Base-by-base conservation (phyloP, 345 rosid genomes). In the Bruguiera sexangula region DNA sequence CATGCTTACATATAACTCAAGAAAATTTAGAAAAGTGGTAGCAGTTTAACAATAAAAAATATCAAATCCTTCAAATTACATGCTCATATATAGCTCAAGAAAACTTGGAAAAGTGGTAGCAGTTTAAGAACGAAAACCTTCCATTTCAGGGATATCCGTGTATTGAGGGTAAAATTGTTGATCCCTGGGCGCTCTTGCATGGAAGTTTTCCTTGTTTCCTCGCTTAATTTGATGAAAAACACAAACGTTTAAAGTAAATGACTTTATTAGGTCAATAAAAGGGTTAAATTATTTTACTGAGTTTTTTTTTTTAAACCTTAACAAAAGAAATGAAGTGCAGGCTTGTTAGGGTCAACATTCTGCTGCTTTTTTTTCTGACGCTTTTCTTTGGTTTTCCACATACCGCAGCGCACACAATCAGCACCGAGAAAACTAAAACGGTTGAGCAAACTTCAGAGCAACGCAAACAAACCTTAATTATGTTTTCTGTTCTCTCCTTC, bases 401-500 rank as follows among this genome's bases (percentile, higher is more conserved):
- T 37, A 6, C 26, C 62, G 51, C 5, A 10, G 30, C 5, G 10
- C 0, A 20, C 15, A 53, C 48, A 36, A 69, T 69, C 46, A 70
- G 61, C 69, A 30, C 56, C 22, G 60, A 16, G 53, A 60, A 13
- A 18, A 30, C 27, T 18, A 31, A 4, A 26, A 37, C 13, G 46
- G 46, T 37, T 37, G 11, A 53, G 27, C 58, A n/a, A n/a, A 20
- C 1, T 43, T 22, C 26, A 55, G 11, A 26, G 5, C 26, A 30
- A 51, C 1, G 2, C 15, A 18, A 2, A 58, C 18, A 2, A 22
- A 87, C 92, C 92, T 95, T 95, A 52, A 95, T 91, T 10, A 95
- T 80, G 85, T 85, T 86, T 6, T 88, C 97, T 0, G 96, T 82
- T 78, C 85, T 95, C 84, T 93, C 98, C 88, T 85, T 94, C 86